Evolutionary conservation across 208 protist species (phyloP), one percentile per base, ranked within the genome.

Genomic region (Trypanosoma rangeli): DNA sequence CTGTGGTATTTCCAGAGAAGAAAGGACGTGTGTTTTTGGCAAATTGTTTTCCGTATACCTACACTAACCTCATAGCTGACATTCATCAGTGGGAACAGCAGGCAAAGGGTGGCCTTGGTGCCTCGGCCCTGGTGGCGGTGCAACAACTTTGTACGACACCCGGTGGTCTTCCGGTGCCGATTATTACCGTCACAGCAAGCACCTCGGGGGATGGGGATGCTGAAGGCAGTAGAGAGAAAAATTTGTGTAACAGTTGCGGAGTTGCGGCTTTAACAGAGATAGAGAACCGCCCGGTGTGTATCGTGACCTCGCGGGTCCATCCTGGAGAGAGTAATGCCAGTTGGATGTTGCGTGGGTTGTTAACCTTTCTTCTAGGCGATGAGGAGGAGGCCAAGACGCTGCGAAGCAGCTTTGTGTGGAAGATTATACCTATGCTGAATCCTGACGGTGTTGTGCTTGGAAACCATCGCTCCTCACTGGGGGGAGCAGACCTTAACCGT

Each of bases 371-470:
- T n/a, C 61, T 87, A 0, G 55, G 56, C 44, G 60, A 69, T 53
- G 60, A 68, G 7, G 65, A 50, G 39, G 24, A 67, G 37, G 33
- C 57, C 3, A 46, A 70, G 24, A 24, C 54, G 13, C 73, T 98
- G 28, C 80, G 91, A 29, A 81, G 85, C 18, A 68, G 48, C n/a
- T 92, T 94, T 59, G 90, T 97, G 22, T 95, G 92, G 74, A 98
- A 99, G 76, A 86, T 99, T 42, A 82, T 99, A 16, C 98, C 98
- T 3, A 99, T 99, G 97, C 78, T 99, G 13, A 99, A 99, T 79
- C 90, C 94, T 10, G 98, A 99, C 73, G 98, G 98, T 33, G 98
- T 99, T 22, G 91, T 99, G 44, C 83, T 98, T 70, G 98, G 98
- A 62, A 99, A 99, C 79, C 97, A 99, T 77, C 90, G 98, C 56